Evolutionary conservation across 2,329 filamentous ascomycete genomes (phyloP), one percentile per base, ranked within the genome.

Genomic region (Colletotrichum salicis): DNA sequence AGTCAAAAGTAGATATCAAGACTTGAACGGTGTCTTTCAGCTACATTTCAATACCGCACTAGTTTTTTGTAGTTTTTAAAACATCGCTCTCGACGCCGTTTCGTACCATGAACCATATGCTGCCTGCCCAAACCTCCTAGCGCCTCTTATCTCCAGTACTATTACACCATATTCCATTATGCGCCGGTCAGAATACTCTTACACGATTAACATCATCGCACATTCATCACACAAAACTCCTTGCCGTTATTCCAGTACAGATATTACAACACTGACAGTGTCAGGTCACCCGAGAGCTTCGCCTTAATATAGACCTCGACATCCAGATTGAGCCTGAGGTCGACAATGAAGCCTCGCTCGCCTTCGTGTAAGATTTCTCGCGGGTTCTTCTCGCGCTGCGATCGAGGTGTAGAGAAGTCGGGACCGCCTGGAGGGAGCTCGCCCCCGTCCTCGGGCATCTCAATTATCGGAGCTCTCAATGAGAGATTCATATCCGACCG

Each of bases 271-370:
- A 71, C 59, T 31, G 70, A 71, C 48, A 71, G 35, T 6, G 70
- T 71, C 65, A 71, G 51, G 35, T 71, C 70, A 10, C 70, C 70
- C 59, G 64, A 69, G 2, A 71, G 67, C 41, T 60, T 67, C 8
- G 70, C 70, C 35, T 64, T 71, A 45, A 71, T 67, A 3, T 71
- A 27, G 8, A 71, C 60, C 45, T 71, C 70, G n/a, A 71, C 60
- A 22, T 64, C 41, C 11, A 71, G 27, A 22, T 71, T 71, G 45
- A 71, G 33, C 48, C 60, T 71, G 33, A 71, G 31, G 15, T 71
- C 65, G 24, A 71, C 65, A 22, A 71, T 71, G n/a, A 71, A 71
- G 15, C 70, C 70, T 60, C 65, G 59, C 24, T 71, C 70, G 27
- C 70, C 70, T 5, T 71, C 65, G 27, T 71, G 48, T 19, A 71